These are phyloP conservation scores for Tetrapisispora taiwanensis DNA, from an alignment of 805 yeast species.

Conservation along the genomic window DNA sequence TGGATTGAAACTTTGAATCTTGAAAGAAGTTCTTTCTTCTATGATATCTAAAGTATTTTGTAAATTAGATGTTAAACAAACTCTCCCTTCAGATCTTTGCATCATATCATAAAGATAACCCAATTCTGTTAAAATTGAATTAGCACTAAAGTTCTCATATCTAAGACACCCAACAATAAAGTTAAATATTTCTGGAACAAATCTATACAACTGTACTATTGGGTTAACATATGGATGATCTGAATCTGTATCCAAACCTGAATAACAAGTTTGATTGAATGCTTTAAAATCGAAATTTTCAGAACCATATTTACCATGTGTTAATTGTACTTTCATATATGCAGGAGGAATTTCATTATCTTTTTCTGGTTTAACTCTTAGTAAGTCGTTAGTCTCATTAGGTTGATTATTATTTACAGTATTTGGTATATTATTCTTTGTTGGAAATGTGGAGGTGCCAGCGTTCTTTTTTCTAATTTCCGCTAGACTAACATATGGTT, in stretches of 20 bases:
- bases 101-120: constrained; percentile 92
- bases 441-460: not conserved
- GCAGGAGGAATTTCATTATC: constrained; percentile 53
- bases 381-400: constrained; percentile 5
- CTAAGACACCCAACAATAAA: constrained; percentile 47
- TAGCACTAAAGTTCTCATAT: constrained; percentile 37
- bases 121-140: constrained; percentile 61
- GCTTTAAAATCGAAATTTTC: constrained; percentile 86
- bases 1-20: not conserved
- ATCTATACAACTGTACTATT: constrained; percentile 67
- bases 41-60: constrained; percentile 40
- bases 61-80: constrained; percentile 77
- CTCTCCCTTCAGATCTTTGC: constrained; percentile 64
- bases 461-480: constrained; percentile 18
- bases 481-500: constrained; percentile 34
- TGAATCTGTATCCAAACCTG: constrained; percentile 86
- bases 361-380: constrained; percentile 23
- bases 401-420: constrained; percentile 8
- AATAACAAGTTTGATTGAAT: constrained; percentile 60
- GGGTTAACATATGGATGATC: constrained; percentile 74
- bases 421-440: constrained; percentile 7
- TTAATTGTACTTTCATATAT: constrained; percentile 61
- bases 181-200: constrained; percentile 64
- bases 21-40: constrained; percentile 32
- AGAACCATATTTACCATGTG: constrained; percentile 84